Base-by-base conservation (phyloP, 2,329 filamentous ascomycete genomes). In the Penicillium glabrum region DNA sequence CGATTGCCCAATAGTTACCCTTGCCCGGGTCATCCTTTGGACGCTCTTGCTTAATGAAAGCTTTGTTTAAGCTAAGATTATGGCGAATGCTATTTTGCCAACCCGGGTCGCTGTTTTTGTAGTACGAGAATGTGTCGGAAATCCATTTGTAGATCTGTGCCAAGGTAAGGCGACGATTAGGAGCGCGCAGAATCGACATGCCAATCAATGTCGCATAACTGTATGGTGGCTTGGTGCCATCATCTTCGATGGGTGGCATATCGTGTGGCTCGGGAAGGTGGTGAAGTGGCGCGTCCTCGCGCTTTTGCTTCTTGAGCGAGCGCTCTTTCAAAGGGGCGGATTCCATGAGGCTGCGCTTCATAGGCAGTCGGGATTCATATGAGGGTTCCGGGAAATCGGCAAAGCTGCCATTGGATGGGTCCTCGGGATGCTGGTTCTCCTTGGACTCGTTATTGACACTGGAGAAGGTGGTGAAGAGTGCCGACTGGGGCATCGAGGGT, bases 81-180 rank as follows among this genome's bases (percentile, higher is more conserved):
- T 99, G 95, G 33, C 95, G 89, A 73, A 99, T 99, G 79, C 95
- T 98, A 76, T 99, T 99, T 76, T 98, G 93, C 95, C 95, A 99
- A 61, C 95, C 93, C 11, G 90, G 87, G 67, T 97, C 92, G 54
- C 88, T 85, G 44, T 86, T 84, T 65, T 85, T 88, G 79, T 98
- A 99, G 76, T 93, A 97, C 5, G 85, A 87, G 72, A 90, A 98
- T 19, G 89, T 93, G 72, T 96, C 91, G n/a, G 91, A 96, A 67
- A 99, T 98, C 93, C 95, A 99, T 72, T 96, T 96, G 83, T 98
- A 99, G 66, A 99, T 99, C 74, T 97, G 92, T 26, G 92, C 87
- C 19, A 99, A 83, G 1, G 95, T 98, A 60, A 98, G 82, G 51
- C 90, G 89, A 58, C 92, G 87, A 59, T 88, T 86, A 13, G 90